A percentile compares a stretch with the other conserved stretches of the same genome.
These are phyloP conservation scores for Barnettozyma populi DNA, from an alignment of 805 yeast species.

Conservation along the genomic window DNA sequence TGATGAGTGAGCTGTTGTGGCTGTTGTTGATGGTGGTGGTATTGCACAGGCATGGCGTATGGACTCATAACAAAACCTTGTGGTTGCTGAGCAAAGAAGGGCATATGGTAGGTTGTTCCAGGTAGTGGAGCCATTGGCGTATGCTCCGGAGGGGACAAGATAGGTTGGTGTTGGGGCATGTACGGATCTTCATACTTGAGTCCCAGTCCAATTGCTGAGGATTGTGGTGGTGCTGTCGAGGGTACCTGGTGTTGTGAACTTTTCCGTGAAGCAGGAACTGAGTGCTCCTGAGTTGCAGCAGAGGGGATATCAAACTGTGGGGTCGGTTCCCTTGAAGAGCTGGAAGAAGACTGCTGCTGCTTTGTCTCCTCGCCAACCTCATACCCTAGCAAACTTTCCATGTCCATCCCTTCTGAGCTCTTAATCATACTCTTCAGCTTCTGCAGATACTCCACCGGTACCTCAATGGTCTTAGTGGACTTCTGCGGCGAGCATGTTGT, in stretches of 20 bases:
- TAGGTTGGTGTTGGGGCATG: slow-evolving; percentile 2
- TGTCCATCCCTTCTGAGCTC: slow-evolving; percentile 19
- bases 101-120: neutral
- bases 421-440: slow-evolving; percentile 20
- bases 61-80: neutral
- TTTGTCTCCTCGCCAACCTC: slow-evolving; percentile 10
- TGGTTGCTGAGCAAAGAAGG: neutral
- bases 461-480: slow-evolving; percentile 19
- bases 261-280: neutral
- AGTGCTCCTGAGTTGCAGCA: neutral
- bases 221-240: neutral
- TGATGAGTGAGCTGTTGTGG: neutral
- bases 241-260: neutral
- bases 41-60: neutral
- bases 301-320: neutral
- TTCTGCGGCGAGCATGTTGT: slow-evolving; percentile 4
- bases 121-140: neutral
- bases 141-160: neutral
- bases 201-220: slow-evolving; percentile 13
- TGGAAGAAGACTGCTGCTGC: neutral
- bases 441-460: slow-evolving; percentile 25
- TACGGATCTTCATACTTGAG: slow-evolving; percentile 4
- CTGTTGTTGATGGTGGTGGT: neutral
- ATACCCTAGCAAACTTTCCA: slow-evolving; percentile 16
- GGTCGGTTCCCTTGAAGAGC: neutral